Percentiles rank a stretch among this genome's conserved stretches.
These are phyloP conservation scores for Yamadazyma laniorum DNA, from an alignment of 805 yeast genomes.

Conservation along the genomic window DNA sequence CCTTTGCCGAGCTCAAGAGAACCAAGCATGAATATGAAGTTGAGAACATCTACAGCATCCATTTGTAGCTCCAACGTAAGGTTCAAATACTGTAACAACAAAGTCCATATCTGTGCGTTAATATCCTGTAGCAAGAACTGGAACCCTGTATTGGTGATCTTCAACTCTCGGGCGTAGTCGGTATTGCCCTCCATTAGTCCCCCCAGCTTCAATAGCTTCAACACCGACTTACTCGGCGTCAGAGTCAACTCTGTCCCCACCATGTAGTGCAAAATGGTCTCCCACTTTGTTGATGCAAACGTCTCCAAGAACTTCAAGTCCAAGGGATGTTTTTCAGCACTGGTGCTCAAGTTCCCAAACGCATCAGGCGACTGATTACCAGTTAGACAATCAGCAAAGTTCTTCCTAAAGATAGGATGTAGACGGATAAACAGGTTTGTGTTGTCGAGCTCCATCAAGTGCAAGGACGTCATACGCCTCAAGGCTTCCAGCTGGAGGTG, in stretches of 20 bases:
- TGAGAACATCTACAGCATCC: constrained; percentile 95
- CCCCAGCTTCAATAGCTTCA: constrained; percentile 71
- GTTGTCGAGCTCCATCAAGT: constrained; percentile 63
- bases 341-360: constrained; percentile 69
- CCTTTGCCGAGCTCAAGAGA: constrained; percentile 88
- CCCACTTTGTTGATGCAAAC: constrained; percentile 91
- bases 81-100: constrained; percentile 80
- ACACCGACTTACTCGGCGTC: constrained; percentile 78
- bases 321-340: constrained; percentile 50
- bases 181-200: constrained; percentile 77
- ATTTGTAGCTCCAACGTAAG: constrained; percentile 79
- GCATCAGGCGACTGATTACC: constrained; percentile 68
- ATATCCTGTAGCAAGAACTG: constrained; percentile 91
- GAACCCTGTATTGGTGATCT: constrained; percentile 88
- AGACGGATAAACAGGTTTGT: constrained; percentile 49
- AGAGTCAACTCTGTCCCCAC: constrained; percentile 81
- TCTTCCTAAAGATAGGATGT: constrained; percentile 70
- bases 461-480: constrained; percentile 71
- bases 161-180: constrained; percentile 36
- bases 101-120: constrained; percentile 92
- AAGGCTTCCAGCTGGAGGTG: constrained; percentile 72
- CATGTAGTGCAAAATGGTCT: constrained; percentile 92
- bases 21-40: constrained; percentile 90
- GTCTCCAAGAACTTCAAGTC: constrained; percentile 66
- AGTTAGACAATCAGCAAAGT: constrained; percentile 79